phyloP scores from a whole-genome alignment of 805 yeast genomes.

The Saturnispora zaruensis region DNA sequence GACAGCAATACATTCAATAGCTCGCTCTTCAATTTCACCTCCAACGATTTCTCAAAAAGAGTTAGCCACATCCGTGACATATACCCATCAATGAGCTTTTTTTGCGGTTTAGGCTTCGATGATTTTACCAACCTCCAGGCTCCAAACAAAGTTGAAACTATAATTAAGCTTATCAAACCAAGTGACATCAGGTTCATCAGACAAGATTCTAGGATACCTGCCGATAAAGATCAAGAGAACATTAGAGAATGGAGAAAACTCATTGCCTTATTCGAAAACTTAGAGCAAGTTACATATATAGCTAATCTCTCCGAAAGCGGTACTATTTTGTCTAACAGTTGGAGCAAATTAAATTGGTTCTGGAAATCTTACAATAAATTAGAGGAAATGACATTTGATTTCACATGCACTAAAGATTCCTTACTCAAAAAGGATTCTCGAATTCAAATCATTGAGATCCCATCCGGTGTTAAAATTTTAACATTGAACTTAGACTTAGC shows the following conservation, averaged over 20 bases:
- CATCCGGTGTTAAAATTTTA: neutral
- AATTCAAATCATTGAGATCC: neutral
- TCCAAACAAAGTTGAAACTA: neutral
- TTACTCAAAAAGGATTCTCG: neutral
- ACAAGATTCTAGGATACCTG: neutral
- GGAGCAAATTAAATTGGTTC: constrained; percentile 4
- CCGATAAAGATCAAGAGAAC: neutral
- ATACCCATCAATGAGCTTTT: neutral
- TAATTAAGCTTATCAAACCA: neutral
- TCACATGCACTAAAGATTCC: neutral
- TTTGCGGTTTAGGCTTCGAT: neutral
- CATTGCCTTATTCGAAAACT: neutral
- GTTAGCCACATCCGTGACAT: neutral
- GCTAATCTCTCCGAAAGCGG: neutral
- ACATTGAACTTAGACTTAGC: neutral
- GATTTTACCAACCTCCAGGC: neutral
- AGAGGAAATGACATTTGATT: neutral
- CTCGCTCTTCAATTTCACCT: neutral
- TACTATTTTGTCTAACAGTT: neutral
- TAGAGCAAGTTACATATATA: neutral
- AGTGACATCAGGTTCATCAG: neutral
- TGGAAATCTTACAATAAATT: constrained; percentile 3
- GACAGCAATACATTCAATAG: neutral
- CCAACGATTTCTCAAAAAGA: neutral
- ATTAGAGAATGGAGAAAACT: constrained; percentile 2